phyloP scores from a whole-genome alignment of 352 stramenopile genomes.

The Globisporangium alternatum region DNA sequence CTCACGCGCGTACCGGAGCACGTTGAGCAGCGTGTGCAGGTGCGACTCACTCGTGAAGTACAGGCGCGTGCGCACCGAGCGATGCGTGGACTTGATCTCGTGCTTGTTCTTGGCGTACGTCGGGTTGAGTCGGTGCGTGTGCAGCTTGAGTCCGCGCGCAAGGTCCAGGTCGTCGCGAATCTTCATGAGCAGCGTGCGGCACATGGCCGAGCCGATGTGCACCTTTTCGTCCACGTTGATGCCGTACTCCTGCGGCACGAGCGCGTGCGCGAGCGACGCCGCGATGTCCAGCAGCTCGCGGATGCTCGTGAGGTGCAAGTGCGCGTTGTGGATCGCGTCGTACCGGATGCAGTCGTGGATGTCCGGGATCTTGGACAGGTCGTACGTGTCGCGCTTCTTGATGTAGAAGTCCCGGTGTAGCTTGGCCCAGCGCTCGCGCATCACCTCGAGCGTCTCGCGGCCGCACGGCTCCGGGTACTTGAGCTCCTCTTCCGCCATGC shows the following conservation, averaged over 20 bases:
- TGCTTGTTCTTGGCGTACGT: slow-evolving; percentile 80
- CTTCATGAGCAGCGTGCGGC: slow-evolving; percentile 84
- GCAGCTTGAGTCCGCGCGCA: slow-evolving; percentile 62
- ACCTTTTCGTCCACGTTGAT: slow-evolving; percentile 88
- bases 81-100: slow-evolving; percentile 90
- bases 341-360: slow-evolving; percentile 98
- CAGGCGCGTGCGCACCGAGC: slow-evolving; percentile 96
- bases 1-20: slow-evolving; percentile 89
- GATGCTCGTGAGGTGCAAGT: slow-evolving; percentile 91
- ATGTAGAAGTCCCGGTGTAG: slow-evolving; percentile 96
- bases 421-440: slow-evolving; percentile 91
- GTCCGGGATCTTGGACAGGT: slow-evolving; percentile 97
- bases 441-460: slow-evolving; percentile 83
- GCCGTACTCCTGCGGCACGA: slow-evolving; percentile 88
- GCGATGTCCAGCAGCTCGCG: slow-evolving; percentile 95
- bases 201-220: slow-evolving; percentile 86
- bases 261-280: slow-evolving; percentile 88
- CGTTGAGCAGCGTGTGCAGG: slow-evolving; percentile 97
- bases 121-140: slow-evolving; percentile 80
- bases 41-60: slow-evolving; percentile 99
- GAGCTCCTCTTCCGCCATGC: slow-evolving; percentile 51
- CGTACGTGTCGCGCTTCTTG: slow-evolving; percentile 90
- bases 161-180: slow-evolving; percentile 87
- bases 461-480: slow-evolving; percentile 81
- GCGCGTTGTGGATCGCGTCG: slow-evolving; percentile 97